phyloP scores from a whole-genome alignment of 164 flowering plant species.

The Amborella trichopoda region DNA sequence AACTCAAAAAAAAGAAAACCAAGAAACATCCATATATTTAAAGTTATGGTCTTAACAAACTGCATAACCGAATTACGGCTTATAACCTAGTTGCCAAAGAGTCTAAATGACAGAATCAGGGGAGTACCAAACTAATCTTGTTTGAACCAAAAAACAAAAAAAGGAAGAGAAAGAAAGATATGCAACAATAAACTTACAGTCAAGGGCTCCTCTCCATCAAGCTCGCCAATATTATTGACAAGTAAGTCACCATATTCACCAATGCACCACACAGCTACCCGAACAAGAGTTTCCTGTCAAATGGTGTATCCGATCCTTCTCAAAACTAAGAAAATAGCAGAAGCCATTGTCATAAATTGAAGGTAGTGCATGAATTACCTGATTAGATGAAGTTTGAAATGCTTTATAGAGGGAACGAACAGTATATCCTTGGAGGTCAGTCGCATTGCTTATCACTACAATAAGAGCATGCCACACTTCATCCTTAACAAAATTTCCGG shows the following conservation, averaged over 20 bases:
- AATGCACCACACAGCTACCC: constrained; percentile 96
- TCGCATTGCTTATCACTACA: constrained; percentile 90
- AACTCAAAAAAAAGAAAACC: too few species aligned
- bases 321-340: constrained; percentile 1
- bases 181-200: constrained; percentile 45
- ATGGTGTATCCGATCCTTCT: neutral
- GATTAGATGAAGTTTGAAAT: constrained; percentile 70
- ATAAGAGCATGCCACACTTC: constrained; percentile 96
- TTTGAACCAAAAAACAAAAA: neutral
- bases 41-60: too few species aligned
- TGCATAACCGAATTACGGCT: too few species aligned
- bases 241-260: constrained; percentile 98
- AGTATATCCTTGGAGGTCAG: constrained; percentile 89
- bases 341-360: neutral
- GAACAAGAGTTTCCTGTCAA: constrained; percentile 80
- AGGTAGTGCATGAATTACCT: constrained; percentile 33
- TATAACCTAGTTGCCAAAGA: too few species aligned
- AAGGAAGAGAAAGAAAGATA: neutral
- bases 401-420: constrained; percentile 82
- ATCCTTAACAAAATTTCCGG: constrained; percentile 96
- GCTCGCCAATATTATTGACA: constrained; percentile 67
- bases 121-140: too few species aligned
- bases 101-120: too few species aligned
- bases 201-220: constrained; percentile 73
- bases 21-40: too few species aligned